Percentiles rank a stretch among this genome's conserved stretches.
These are phyloP conservation scores for Pseudoneurospora amorphoporcata DNA, from an alignment of 495 filamentous ascomycete species.

Conservation along the genomic window DNA sequence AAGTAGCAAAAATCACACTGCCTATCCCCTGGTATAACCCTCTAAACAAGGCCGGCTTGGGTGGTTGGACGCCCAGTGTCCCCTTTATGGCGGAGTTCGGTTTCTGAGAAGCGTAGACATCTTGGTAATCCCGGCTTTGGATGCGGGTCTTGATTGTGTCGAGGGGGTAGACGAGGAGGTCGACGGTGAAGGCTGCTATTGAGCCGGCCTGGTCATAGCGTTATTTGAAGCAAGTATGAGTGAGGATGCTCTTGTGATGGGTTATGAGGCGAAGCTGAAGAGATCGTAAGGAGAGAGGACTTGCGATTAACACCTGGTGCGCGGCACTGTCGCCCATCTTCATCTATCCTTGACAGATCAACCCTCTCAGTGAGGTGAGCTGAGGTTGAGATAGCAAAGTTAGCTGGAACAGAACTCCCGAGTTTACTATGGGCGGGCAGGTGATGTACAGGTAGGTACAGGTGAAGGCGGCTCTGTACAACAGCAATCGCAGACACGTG, in stretches of 20 bases:
- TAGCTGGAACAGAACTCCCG: neutral
- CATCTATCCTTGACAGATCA: neutral
- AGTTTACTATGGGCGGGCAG: neutral
- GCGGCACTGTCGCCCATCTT: neutral
- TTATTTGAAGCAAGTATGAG: neutral
- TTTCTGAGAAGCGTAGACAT: conserved; percentile 41
- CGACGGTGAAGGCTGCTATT: conserved; percentile 67
- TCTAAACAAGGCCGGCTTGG: conserved; percentile 43
- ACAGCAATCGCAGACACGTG: neutral
- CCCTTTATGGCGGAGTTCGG: conserved; percentile 30
- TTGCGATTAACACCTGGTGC: neutral
- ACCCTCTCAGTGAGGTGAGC: neutral
- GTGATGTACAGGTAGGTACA: neutral
- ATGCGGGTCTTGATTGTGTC: conserved; percentile 82
- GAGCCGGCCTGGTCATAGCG: conserved; percentile 54
- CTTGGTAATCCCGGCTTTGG: conserved; percentile 61
- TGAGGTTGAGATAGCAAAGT: neutral
- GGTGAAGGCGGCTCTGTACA: neutral
- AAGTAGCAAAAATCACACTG: conserved; percentile 76
- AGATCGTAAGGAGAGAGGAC: neutral
- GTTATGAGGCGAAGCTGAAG: neutral
- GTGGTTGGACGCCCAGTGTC: conserved; percentile 40
- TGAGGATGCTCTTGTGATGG: too few relatives aligned
- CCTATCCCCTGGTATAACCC: conserved; percentile 85
- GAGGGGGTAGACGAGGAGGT: conserved; percentile 70